Evolutionary conservation across 1,284 basidiomycete genomes (phyloP), one percentile per base, ranked within the genome.

Genomic region (Golubevia pallescens): DNA sequence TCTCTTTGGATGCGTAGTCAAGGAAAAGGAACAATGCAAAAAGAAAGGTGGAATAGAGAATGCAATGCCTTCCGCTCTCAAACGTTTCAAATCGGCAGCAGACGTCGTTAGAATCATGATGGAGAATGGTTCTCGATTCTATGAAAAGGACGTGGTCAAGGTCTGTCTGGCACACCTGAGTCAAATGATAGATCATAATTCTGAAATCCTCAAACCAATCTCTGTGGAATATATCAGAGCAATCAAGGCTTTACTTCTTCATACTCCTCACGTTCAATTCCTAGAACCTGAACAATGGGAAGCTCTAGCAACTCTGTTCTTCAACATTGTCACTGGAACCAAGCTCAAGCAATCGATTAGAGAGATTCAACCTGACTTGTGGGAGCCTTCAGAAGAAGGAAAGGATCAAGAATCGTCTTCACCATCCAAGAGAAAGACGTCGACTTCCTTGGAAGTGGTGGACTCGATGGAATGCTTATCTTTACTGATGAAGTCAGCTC

Each of bases 381-480:
- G 65, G 20, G 21, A 58, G 13, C 34, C 67, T 23, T 20, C 65
- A 48, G 42, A 48, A 48, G 16, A 48, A 16, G 16, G 10, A 16
- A 16, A 16, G 42, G 42, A 48, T 13, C 19, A 24, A 42, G 5
- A 57, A 66, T 68, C 10, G 53, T 59, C 14, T 67, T 75, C 62
- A 69, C 20, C 19, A 53, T 28, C 20, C 19, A 21, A 53, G 60
- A n/a, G 19, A 38, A 20, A 19, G 60, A 60, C 32, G 16, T 60
- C 34, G 42, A 24, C 48, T 48, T 63, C 75, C 34, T 68, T 73
- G 32, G 70, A 77, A 52, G 75, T 77, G 53, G 66, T 71, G 38
- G 73, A 68, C 10, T 64, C 58, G 2, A 73, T 74, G 56, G 64
- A 62, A n/a, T 75, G 71, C 55, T 61, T 79, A 10, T 53, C 70